Percentiles rank a stretch among this genome's conserved stretches.
Conservation (phyloP, 116 monocot species). For the Posidonia oceanica region DNA sequence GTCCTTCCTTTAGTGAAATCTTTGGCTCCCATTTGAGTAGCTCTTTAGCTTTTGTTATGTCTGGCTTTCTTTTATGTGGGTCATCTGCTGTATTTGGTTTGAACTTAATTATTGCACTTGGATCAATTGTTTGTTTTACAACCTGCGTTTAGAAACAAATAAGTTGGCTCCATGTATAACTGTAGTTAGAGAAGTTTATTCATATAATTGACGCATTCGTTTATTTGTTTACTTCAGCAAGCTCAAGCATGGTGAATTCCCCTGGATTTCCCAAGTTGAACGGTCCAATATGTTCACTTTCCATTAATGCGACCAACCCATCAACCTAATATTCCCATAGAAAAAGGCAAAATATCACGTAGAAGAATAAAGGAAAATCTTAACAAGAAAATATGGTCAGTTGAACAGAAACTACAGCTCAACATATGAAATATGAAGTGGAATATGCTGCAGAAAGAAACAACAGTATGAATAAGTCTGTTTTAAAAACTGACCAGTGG, state of each 20-base stretch:
- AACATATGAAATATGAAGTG: not conserved
- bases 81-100: constrained; percentile 76
- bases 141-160: constrained; percentile 33
- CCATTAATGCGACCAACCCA: constrained; percentile 77
- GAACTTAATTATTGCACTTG: constrained; percentile 63
- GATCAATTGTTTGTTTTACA: constrained; percentile 77
- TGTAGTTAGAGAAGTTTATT: not conserved
- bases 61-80: constrained; percentile 81
- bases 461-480: too few relatives aligned
- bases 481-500: not conserved
- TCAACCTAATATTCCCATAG: constrained; percentile 37
- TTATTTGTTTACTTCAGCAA: constrained; percentile 46
- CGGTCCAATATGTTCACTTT: constrained; percentile 77
- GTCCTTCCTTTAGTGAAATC: constrained; percentile 24
- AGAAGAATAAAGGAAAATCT: not conserved
- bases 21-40: constrained; percentile 69
- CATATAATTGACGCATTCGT: too few relatives aligned
- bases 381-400: not conserved
- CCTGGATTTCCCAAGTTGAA: constrained; percentile 95
- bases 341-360: not conserved
- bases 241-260: constrained; percentile 79
- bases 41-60: constrained; percentile 73
- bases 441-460: not conserved
- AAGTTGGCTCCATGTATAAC: constrained; percentile 9
- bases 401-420: not conserved